These are phyloP conservation scores for Torulaspora indica DNA, from an alignment of 805 yeast genomes.

Conservation along the genomic window DNA sequence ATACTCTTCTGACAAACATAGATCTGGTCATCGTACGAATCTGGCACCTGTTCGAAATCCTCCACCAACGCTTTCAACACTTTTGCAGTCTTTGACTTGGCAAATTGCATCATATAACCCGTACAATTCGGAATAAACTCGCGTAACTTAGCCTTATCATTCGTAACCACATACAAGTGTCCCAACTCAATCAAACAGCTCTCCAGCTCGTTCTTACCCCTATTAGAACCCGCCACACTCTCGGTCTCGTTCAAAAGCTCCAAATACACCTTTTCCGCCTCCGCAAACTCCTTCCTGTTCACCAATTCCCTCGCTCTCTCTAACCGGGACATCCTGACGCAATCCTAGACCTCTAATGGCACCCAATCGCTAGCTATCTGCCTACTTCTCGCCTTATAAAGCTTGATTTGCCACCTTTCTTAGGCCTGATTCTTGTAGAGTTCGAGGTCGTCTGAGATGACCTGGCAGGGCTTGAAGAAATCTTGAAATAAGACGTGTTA, in stretches of 20 bases:
- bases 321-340: slow-evolving; percentile 32
- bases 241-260: slow-evolving; percentile 42
- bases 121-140: slow-evolving; percentile 65
- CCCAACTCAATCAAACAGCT: slow-evolving; percentile 73
- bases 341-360: background rate
- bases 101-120: slow-evolving; percentile 66
- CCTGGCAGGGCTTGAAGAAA: background rate
- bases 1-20: slow-evolving; percentile 70
- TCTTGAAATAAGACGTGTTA: slow-evolving; percentile 4
- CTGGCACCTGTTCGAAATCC: slow-evolving; percentile 58
- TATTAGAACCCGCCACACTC: slow-evolving; percentile 34
- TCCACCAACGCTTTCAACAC: slow-evolving; percentile 80
- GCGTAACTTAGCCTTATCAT: slow-evolving; percentile 49
- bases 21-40: slow-evolving; percentile 65
- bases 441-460: background rate
- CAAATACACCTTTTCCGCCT: slow-evolving; percentile 59
- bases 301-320: slow-evolving; percentile 61
- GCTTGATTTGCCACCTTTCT: slow-evolving; percentile 3
- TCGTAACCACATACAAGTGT: slow-evolving; percentile 51
- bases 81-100: slow-evolving; percentile 93
- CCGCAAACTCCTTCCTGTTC: slow-evolving; percentile 42
- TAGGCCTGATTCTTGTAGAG: background rate
- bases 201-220: slow-evolving; percentile 54
- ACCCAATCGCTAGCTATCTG: background rate
- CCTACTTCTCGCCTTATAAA: background rate